Base-by-base conservation (phyloP, 2,329 filamentous ascomycete genomes). In the Epichloe scottii region DNA sequence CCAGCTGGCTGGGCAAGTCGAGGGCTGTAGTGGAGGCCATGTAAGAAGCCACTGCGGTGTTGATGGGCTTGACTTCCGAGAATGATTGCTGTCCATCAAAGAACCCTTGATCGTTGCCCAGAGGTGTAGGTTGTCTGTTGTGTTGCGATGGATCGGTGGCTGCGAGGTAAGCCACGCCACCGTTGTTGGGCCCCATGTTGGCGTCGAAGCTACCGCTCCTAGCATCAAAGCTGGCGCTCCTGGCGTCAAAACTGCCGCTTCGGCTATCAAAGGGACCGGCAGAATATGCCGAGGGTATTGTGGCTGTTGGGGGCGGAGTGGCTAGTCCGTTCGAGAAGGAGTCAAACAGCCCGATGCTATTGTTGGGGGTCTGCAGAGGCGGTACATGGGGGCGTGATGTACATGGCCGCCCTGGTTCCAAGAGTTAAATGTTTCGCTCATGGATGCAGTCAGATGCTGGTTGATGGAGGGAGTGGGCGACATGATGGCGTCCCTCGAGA, bases 381-480 rank as follows among this genome's bases (percentile, higher is more conserved):
- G 63, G 61, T 4, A 68, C 61, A 48, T 68, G 66, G 8, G 66
- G 60, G 4, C 40, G 40, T 38, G 35, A 14, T 38, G 40, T 15
- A 6, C 17, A 14, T 38, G 48, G 47, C 45, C 23, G 37, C 51
- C 62, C 7, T 68, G 63, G 15, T 74, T 70, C 71, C 76, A 79
- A 4, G 70, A 63, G 60, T 67, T 70, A 53, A 81, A 74, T 50
- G 76, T 77, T 64, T 82, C 79, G 52, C 71, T 77, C 76, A 81
- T 81, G 37, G 69, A 68, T 0, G 77, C 73, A 43, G 70, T 70
- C 51, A 79, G 62, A 53, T 79, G 76, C 57, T 80, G 75, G 55
- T 71, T 62, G 53, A 69, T 70, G 44, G 65, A 65, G 2, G 72
- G 75, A 49, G 71, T 74, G 1, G 77, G 76, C 7, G 76, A 78